phyloP scores from a whole-genome alignment of 495 filamentous ascomycete genomes.

The Xylaria nigripes region DNA sequence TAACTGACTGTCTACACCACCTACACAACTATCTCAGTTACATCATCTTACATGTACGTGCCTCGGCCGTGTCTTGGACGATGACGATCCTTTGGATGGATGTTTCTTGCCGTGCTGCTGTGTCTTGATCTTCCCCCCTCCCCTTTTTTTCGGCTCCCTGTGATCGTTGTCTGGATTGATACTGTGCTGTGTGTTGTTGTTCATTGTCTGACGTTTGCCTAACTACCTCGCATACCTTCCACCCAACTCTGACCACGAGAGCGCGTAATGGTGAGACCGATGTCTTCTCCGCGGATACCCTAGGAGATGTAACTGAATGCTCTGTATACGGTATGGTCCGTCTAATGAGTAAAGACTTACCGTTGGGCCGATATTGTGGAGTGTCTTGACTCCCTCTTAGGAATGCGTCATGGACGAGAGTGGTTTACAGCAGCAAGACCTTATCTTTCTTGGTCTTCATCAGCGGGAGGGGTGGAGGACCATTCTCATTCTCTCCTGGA shows the following conservation, averaged over 20 bases:
- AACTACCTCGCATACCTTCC: neutral
- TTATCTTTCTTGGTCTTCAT: no score
- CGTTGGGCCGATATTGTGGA: neutral
- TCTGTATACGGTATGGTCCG: neutral
- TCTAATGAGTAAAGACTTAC: no score
- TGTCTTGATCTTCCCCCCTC: neutral
- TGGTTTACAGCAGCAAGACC: no score
- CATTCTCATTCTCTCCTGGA: no score
- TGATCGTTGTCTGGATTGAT: neutral
- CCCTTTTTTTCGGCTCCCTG: neutral
- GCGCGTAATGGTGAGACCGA: neutral
- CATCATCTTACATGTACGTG: neutral
- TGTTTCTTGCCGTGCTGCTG: neutral
- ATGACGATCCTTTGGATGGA: neutral
- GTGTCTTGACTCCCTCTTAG: no score
- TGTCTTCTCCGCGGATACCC: neutral
- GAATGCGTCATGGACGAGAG: no score
- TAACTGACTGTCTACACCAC: no score
- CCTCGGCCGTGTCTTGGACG: neutral
- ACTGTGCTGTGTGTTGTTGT: neutral
- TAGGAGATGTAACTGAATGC: neutral
- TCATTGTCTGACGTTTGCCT: neutral
- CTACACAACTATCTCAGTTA: neutral
- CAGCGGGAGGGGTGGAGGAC: no score
- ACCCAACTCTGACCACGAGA: neutral